A percentile compares a stretch with the other conserved stretches of the same genome.
phyloP scores from a whole-genome alignment of 1,139 yeast genomes.

The Saccharomyces hybrid region DNA sequence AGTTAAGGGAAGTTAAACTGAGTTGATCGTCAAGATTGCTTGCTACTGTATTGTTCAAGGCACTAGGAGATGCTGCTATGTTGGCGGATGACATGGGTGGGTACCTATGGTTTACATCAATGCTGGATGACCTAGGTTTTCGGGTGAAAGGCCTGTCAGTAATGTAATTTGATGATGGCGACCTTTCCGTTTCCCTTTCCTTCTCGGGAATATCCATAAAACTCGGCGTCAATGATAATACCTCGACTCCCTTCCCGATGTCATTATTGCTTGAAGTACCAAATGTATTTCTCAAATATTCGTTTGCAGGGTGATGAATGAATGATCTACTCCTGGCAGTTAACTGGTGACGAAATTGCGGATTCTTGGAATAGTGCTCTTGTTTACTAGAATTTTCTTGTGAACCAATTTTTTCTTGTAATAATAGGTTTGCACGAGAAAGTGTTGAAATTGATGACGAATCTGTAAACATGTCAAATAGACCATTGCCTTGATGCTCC shows the following conservation, averaged over 20 bases:
- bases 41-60: conserved; percentile 14
- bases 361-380: conserved; percentile 4
- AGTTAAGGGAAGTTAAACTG: conserved; percentile 10
- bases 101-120: conserved; percentile 23
- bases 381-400: conserved; percentile 2
- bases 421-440: conserved; percentile 15
- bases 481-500: conserved; percentile 27
- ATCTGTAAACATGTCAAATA: conserved; percentile 36
- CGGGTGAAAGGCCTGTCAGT: not conserved
- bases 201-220: conserved; percentile 33
- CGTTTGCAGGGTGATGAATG: conserved; percentile 4
- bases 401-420: conserved; percentile 14
- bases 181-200: not conserved
- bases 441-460: conserved; percentile 22
- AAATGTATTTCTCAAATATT: conserved; percentile 10
- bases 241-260: conserved; percentile 31
- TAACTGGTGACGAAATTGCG: not conserved
- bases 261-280: conserved; percentile 20
- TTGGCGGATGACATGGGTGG: conserved; percentile 4
- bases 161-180: not conserved
- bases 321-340: not conserved
- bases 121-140: conserved; percentile 24
- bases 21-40: conserved; percentile 13
- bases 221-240: conserved; percentile 34
- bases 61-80: conserved; percentile 7